Conservation (phyloP, 345 rosid genomes). For the Camelina laxa region DNA sequence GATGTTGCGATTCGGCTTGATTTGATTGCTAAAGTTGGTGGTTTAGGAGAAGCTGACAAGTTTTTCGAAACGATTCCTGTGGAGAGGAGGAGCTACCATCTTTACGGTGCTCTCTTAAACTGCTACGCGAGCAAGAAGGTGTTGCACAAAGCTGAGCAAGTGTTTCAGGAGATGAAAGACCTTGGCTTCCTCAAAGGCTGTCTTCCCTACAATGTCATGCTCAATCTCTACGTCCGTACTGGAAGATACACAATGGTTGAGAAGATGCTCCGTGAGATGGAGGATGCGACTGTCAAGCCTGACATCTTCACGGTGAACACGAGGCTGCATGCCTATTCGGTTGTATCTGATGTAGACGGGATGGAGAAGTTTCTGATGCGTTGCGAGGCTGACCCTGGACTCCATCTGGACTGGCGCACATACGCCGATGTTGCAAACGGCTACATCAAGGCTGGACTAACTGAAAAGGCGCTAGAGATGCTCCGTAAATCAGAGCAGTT, state of each 20-base stretch:
- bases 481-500: conserved; percentile 54
- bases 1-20: conserved; percentile 60
- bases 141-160: conserved; percentile 55
- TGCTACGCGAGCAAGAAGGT: conserved; percentile 50
- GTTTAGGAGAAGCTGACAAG: conserved; percentile 49
- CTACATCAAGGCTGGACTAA: conserved; percentile 55
- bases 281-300: conserved; percentile 44
- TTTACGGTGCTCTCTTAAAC: conserved; percentile 60
- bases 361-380: conserved; percentile 58
- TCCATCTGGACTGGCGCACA: conserved; percentile 53
- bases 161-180: conserved; percentile 48
- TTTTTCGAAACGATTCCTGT: conserved; percentile 48
- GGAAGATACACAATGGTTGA: conserved; percentile 52
- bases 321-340: conserved; percentile 57
- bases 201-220: conserved; percentile 60
- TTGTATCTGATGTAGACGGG: conserved; percentile 50
- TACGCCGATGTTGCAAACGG: conserved; percentile 53
- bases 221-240: conserved; percentile 52
- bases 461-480: conserved; percentile 51
- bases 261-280: conserved; percentile 59
- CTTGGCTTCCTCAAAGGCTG: conserved; percentile 39
- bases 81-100: conserved; percentile 37
- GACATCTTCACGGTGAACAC: conserved; percentile 52
- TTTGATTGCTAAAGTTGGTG: conserved; percentile 57
- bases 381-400: conserved; percentile 52